Conservation (phyloP, 805 yeast genomes). For the Kazachstania taianensis region DNA sequence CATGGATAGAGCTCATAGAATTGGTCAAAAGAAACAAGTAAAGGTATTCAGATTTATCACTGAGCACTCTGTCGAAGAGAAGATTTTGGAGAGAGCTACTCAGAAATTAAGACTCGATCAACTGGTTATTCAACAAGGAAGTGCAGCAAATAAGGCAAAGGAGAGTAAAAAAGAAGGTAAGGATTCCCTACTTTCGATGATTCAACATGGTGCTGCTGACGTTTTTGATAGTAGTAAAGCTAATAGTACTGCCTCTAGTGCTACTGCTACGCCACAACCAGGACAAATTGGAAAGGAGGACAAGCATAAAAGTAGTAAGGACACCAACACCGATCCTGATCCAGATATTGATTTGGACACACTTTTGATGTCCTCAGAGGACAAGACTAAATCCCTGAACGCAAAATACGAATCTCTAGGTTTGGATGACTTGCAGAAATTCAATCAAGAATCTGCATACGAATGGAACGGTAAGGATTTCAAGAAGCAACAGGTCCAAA, state of each 20-base stretch:
- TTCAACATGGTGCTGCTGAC: conserved; percentile 72
- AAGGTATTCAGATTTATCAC: conserved; percentile 69
- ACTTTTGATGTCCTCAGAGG: conserved; percentile 49
- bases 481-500: conserved; percentile 48
- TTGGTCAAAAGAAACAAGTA: conserved; percentile 79
- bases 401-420: conserved; percentile 58
- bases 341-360: conserved; percentile 50
- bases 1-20: conserved; percentile 84
- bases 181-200: conserved; percentile 70
- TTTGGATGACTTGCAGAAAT: conserved; percentile 69
- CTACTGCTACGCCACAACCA: conserved; percentile 21
- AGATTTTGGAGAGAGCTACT: conserved; percentile 71
- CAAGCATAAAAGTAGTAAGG: not conserved
- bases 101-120: conserved; percentile 72
- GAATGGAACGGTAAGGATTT: conserved; percentile 85
- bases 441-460: conserved; percentile 63
- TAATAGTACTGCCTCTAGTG: conserved; percentile 12
- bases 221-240: conserved; percentile 32
- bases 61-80: conserved; percentile 76
- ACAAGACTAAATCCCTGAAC: conserved; percentile 52
- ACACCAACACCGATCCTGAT: conserved; percentile 15
- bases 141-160: conserved; percentile 24
- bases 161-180: conserved; percentile 36
- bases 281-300: conserved; percentile 8
- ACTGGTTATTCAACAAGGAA: conserved; percentile 72